Evolutionary conservation across 2,329 filamentous ascomycete genomes (phyloP), one percentile per base, ranked within the genome.

Genomic region (Amesomyces nigricolor): DNA sequence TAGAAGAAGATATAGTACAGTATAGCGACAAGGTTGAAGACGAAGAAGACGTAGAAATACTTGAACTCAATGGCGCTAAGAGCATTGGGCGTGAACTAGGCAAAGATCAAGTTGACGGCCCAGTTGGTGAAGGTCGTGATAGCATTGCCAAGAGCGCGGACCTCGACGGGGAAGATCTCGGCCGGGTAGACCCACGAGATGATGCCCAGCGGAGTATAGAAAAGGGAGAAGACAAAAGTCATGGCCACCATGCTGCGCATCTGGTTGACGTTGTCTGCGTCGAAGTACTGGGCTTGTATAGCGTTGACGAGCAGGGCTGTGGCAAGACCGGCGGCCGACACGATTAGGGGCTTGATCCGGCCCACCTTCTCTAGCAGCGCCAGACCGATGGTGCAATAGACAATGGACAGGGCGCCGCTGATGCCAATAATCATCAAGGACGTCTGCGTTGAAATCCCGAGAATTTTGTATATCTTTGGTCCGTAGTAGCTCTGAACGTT

Each of bases 11-110:
- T 30, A 19, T 42, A 38, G 47, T 7, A 38, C 19, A 49, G 7
- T 19, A 49, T 49, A 10, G 35, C 38, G 5, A 19, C 4, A 5
- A 49, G n/a, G 47, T 49, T 49, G 19, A 38, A 40, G 22, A 38
- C 47, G 11, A 49, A 40, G 14, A 49, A 49, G 35, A 49, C 38
- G n/a, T 40, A 49, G 17, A 40, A 49, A 22, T 49, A 49, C 47
- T 14, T 40, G 17, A 38, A 49, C 19, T 22, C 47, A 10, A 49
- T 38, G 2, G 38, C 17, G 3, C 19, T 19, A 5, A 49, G 37
- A 2, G 47, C 47, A 7, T 38, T 17, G 2, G 47, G 47, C 3
- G 47, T 29, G 11, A 38, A 38, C 47, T 49, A 35, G 17, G 37
- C 47, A 17, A 49, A 38, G 14, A 49, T 40, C 19, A 49, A 13